Conservation (phyloP, 768 basidiomycete species). For the Boletus huronensis region DNA sequence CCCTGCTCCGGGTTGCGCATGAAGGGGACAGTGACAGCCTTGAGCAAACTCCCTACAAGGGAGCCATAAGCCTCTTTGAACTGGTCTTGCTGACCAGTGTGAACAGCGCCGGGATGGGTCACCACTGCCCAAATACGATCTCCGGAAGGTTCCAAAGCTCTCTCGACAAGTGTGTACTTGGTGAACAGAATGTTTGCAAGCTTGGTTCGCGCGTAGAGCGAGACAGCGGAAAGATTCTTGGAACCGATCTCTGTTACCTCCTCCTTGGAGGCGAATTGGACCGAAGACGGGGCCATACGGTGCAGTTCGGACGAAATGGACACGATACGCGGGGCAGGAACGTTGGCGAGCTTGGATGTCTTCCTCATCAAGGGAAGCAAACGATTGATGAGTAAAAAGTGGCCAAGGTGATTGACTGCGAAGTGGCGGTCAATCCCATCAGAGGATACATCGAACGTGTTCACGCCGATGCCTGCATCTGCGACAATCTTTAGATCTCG, state of each 20-base stretch:
- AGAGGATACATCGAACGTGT: neutral
- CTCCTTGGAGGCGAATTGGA: neutral
- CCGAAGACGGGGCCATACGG: neutral
- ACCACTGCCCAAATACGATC: neutral
- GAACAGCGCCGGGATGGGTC: neutral
- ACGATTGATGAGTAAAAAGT: neutral
- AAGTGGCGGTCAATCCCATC: neutral
- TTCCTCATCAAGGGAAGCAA: slow-evolving; percentile 4
- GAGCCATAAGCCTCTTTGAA: neutral
- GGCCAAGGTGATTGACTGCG: neutral
- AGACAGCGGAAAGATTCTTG: neutral
- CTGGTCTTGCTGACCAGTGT: neutral
- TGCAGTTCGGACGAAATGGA: slow-evolving; percentile 3
- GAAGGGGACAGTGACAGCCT: neutral
- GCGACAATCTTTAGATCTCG: neutral
- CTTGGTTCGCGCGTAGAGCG: slow-evolving; percentile 6
- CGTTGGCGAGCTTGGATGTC: neutral
- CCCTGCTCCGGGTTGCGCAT: neutral
- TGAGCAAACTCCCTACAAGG: neutral
- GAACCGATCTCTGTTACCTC: neutral
- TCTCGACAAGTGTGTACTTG: neutral
- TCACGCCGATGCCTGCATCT: neutral
- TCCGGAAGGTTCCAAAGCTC: neutral
- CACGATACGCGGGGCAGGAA: neutral
- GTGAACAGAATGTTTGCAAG: neutral